Evolutionary conservation across 2,329 filamentous ascomycete genomes (phyloP), one percentile per base, ranked within the genome.

Genomic region (Clonostachys rhizophaga): DNA sequence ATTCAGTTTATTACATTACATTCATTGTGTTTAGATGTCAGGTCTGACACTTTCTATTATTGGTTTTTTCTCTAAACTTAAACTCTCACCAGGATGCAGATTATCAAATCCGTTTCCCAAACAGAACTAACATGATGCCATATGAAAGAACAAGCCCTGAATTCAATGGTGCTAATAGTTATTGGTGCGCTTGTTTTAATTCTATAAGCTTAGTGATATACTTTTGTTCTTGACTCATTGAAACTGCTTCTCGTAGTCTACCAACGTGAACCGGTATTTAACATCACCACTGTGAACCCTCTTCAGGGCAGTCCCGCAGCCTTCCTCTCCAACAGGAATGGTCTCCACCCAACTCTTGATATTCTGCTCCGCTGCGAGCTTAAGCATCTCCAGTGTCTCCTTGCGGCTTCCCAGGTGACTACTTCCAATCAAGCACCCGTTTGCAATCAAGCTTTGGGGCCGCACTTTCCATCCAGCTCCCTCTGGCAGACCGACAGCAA

Each of bases 311-410:
- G 52, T 47, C 2, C 44, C 47, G 36, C 42, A 46, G 1, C 50
- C 50, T 33, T 50, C 49, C 33, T 55, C 52, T 4, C 48, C 30
- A 6, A 54, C 35, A 12, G 52, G 47, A 14, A 54, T 51, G 3
- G 48, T 64, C 54, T 79, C 66, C 36, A 80, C 69, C 72, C 73
- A 78, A 3, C 75, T 71, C 59, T 72, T 70, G 14, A 81, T 62
- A 5, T 67, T 66, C 58, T 79, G 74, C 42, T 77, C 68, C 0
- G 68, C 75, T 20, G 73, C 77, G 51, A 82, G 67, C 40, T 70
- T 47, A 43, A 82, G 55, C 78, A 82, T 82, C 49, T 76, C 71
- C 42, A 71, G 63, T 35, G 79, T 80, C 53, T 81, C 72, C 37
- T 60, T 60, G 0, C 76, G 74, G 42, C 65, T 66, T 1, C 75